phyloP scores from a whole-genome alignment of 2,329 filamentous ascomycete species.

The Diplocarpon rosae region DNA sequence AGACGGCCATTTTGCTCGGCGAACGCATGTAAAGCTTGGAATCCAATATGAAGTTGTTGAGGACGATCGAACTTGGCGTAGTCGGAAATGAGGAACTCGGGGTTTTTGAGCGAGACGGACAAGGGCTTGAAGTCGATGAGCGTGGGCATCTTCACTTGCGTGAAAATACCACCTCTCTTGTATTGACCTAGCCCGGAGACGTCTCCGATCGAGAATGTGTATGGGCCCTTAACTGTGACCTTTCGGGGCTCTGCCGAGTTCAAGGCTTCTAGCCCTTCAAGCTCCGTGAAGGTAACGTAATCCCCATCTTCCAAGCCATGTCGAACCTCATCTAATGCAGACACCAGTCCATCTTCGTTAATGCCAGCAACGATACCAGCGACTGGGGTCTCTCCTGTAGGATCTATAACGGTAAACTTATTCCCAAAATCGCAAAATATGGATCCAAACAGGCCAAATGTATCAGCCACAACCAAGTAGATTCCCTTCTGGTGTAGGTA shows the following conservation, averaged over 20 bases:
- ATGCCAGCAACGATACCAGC: constrained; percentile 86
- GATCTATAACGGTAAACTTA: constrained; percentile 81
- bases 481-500: constrained; percentile 94
- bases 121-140: constrained; percentile 80
- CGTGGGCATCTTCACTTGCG: constrained; percentile 98
- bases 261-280: constrained; percentile 82
- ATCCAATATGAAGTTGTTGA: constrained; percentile 79
- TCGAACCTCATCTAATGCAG: constrained; percentile 84
- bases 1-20: constrained; percentile 62
- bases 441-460: constrained; percentile 85
- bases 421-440: constrained; percentile 97
- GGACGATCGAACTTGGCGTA: constrained; percentile 97
- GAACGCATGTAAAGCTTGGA: constrained; percentile 87
- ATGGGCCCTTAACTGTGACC: constrained; percentile 87
- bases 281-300: constrained; percentile 86
- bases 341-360: constrained; percentile 81
- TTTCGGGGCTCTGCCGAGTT: constrained; percentile 80
- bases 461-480: constrained; percentile 78
- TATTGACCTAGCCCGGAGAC: constrained; percentile 82
- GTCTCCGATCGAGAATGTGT: constrained; percentile 94
- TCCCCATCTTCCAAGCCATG: constrained; percentile 96
- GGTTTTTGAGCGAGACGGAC: constrained; percentile 66
- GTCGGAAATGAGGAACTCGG: constrained; percentile 84
- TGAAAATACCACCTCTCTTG: constrained; percentile 76
- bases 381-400: constrained; percentile 79